A percentile compares a stretch with the other conserved stretches of the same genome.
Evolutionary conservation across 352 stramenopile species (phyloP).

Genomic region (Phytopythium oedochilum): DNA sequence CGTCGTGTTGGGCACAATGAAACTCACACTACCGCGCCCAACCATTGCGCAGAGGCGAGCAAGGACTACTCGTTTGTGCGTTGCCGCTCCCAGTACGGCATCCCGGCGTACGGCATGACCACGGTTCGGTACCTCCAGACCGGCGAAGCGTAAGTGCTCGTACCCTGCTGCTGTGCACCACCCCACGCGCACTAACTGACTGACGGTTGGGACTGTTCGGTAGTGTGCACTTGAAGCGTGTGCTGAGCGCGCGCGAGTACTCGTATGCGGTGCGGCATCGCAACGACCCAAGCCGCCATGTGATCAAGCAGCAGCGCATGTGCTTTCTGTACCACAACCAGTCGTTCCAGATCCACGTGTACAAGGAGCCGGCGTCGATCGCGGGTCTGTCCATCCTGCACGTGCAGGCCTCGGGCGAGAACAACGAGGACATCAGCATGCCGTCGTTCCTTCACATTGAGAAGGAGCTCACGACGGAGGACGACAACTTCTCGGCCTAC

Average conservation of each 20-base stretch:
- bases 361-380: constrained; percentile 71
- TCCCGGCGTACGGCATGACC: constrained; percentile 83
- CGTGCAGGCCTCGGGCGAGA: constrained; percentile 66
- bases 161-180: background rate
- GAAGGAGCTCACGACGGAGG: constrained; percentile 45
- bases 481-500: constrained; percentile 75
- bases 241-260: constrained; percentile 80
- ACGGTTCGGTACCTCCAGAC: constrained; percentile 77
- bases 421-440: constrained; percentile 53
- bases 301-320: constrained; percentile 87
- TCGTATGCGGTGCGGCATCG: constrained; percentile 80
- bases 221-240: constrained; percentile 80
- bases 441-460: constrained; percentile 72
- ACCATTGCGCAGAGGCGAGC: constrained; percentile 58
- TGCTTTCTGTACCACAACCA: constrained; percentile 86
- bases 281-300: constrained; percentile 50
- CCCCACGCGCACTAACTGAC: background rate
- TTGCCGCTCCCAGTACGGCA: constrained; percentile 80
- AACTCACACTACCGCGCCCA: too few species aligned
- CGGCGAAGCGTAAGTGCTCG: constrained; percentile 56
- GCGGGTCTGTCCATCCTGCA: constrained; percentile 66
- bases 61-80: constrained; percentile 87
- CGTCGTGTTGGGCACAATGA: too few species aligned
- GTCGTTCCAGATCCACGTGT: constrained; percentile 85
- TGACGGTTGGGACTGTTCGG: background rate